A percentile compares a stretch with the other conserved stretches of the same genome.
phyloP scores from a whole-genome alignment of 2,329 filamentous ascomycete species.

The Cladosporium oxysporum region DNA sequence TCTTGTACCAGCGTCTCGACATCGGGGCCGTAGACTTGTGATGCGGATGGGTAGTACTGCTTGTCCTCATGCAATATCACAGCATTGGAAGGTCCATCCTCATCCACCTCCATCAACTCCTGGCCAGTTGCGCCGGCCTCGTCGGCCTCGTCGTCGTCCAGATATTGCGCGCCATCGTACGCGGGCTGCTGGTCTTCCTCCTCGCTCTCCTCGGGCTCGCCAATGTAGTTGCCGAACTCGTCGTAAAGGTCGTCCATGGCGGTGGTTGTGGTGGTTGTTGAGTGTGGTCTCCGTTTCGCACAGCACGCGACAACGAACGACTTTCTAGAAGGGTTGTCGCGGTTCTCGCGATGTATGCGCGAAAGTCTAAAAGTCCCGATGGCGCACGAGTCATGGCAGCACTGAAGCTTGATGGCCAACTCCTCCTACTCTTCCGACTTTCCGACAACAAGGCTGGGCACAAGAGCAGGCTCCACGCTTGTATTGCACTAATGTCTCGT shows the following conservation, averaged over 20 bases:
- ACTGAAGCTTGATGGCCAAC: neutral
- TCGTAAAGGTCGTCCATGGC: conserved; percentile 95
- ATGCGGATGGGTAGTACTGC: conserved; percentile 97
- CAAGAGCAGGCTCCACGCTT: neutral
- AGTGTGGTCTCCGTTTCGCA: neutral
- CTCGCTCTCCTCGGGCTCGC: conserved; percentile 86
- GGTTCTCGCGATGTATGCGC: neutral
- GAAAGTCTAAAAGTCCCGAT: conserved; percentile 4
- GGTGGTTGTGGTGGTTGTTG: conserved; percentile 20
- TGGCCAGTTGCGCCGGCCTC: conserved; percentile 60
- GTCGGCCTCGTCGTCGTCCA: conserved; percentile 68
- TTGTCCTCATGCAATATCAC: conserved; percentile 99
- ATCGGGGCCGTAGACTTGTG: conserved; percentile 90
- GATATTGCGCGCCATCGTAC: conserved; percentile 77
- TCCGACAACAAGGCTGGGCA: neutral
- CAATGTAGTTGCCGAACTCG: conserved; percentile 99
- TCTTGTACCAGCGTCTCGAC: conserved; percentile 96
- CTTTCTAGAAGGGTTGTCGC: neutral
- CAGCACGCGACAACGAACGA: conserved; percentile 11
- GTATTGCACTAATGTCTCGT: neutral
- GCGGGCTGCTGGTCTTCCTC: conserved; percentile 79
- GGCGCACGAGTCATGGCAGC: conserved; percentile 2
- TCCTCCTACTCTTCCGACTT: neutral
- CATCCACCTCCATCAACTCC: conserved; percentile 91
- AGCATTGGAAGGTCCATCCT: conserved; percentile 88